These are phyloP conservation scores for Sporothrix inflata DNA, from an alignment of 2,329 filamentous ascomycete genomes.

Conservation along the genomic window DNA sequence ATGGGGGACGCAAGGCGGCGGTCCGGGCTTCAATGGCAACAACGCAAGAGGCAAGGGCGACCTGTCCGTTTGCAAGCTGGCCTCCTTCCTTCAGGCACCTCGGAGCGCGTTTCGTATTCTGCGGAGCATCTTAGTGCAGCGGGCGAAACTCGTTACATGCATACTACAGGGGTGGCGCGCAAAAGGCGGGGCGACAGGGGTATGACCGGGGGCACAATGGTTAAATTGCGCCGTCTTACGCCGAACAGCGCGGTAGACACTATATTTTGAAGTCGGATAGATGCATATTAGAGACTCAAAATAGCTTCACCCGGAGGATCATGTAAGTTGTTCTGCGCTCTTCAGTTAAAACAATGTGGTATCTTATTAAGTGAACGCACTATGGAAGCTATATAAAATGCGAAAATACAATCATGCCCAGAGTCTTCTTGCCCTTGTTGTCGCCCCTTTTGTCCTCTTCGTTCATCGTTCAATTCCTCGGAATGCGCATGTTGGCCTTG, in stretches of 20 bases:
- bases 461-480: slow-evolving; percentile 37
- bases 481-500: slow-evolving; percentile 51
- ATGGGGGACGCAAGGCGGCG: background rate
- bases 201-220: background rate
- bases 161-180: background rate
- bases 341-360: background rate
- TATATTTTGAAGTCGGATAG: background rate
- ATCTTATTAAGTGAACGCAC: background rate
- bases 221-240: background rate
- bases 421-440: background rate
- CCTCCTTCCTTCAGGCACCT: slow-evolving; percentile 1
- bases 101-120: slow-evolving; percentile 19
- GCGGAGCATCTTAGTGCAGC: background rate
- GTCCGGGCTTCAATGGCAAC: slow-evolving; percentile 2
- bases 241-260: background rate
- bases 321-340: background rate
- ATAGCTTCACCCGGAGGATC: background rate
- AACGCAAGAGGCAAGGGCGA: slow-evolving; percentile 7
- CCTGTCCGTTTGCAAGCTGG: slow-evolving; percentile 25
- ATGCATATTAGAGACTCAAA: background rate
- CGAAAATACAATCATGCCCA: background rate
- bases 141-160: background rate
- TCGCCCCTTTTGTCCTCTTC: background rate
- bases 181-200: background rate
- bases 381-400: background rate